Conservation (phyloP, 495 filamentous ascomycete species). For the Tetracladium marchalianum region DNA sequence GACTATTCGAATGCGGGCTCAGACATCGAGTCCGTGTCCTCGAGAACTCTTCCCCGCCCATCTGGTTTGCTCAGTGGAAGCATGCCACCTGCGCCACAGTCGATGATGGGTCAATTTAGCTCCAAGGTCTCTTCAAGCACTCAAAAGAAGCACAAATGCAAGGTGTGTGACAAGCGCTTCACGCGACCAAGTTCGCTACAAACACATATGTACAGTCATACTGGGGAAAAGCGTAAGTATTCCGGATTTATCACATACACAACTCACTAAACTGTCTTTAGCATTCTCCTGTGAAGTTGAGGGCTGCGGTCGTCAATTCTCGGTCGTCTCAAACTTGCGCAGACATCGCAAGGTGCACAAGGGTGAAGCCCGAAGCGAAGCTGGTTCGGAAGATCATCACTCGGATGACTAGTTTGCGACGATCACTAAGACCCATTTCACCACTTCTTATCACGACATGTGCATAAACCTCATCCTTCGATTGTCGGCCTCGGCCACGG, state of each 20-base stretch:
- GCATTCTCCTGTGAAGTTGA: slow-evolving; percentile 92
- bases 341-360: slow-evolving; percentile 96
- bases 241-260: background rate
- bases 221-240: slow-evolving; percentile 93
- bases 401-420: slow-evolving; percentile 16
- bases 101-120: slow-evolving; percentile 98
- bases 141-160: slow-evolving; percentile 99
- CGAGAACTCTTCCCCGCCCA: slow-evolving; percentile 75
- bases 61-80: slow-evolving; percentile 55
- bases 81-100: slow-evolving; percentile 75
- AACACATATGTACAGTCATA: slow-evolving; percentile 99
- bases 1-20: slow-evolving; percentile 93
- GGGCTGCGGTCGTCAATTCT: slow-evolving; percentile 93
- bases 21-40: slow-evolving; percentile 65
- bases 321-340: slow-evolving; percentile 92
- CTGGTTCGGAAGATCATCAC: slow-evolving; percentile 22
- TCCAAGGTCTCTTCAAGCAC: slow-evolving; percentile 93
- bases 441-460: too few relatives aligned
- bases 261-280: slow-evolving; percentile 24
- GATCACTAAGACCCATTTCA: background rate
- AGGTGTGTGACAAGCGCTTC: slow-evolving; percentile 98
- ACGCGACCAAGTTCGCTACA: slow-evolving; percentile 93
- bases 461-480: too few relatives aligned
- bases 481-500: too few relatives aligned
- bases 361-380: slow-evolving; percentile 51